phyloP scores from a whole-genome alignment of 139 green algal genomes.

The Picochlorum costavermella region DNA sequence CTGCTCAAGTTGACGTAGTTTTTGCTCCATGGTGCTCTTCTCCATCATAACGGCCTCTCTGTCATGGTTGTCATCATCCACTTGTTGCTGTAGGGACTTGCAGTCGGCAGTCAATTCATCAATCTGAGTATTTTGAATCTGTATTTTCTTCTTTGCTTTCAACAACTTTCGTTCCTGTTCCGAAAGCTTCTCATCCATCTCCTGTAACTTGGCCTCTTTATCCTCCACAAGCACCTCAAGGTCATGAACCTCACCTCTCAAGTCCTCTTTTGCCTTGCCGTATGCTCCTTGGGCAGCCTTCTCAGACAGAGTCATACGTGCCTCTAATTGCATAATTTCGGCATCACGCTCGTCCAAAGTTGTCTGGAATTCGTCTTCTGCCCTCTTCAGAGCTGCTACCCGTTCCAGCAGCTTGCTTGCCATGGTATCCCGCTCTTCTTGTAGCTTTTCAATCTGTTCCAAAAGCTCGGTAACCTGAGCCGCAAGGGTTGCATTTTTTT shows the following conservation, averaged over 20 bases:
- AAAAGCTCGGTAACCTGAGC: neutral
- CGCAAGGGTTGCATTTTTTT: too few species aligned
- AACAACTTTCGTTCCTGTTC: constrained; percentile 7
- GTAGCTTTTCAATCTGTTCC: neutral
- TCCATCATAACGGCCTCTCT: neutral
- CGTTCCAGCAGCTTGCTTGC: neutral
- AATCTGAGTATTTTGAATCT: neutral
- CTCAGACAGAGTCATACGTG: neutral
- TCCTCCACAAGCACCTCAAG: neutral
- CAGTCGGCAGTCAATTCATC: neutral
- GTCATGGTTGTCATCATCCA: neutral
- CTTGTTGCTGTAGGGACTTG: neutral
- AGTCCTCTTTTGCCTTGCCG: neutral
- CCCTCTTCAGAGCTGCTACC: neutral
- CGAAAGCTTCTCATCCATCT: neutral
- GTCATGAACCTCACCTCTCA: neutral
- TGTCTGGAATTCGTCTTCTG: neutral
- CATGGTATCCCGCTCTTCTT: neutral
- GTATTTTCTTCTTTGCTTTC: constrained; percentile 12
- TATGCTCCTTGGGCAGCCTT: neutral
- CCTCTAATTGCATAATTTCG: constrained; percentile 10
- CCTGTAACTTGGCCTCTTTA: neutral
- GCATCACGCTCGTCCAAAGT: constrained; percentile 3
- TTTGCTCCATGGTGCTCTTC: neutral
- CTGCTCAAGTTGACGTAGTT: neutral